A percentile compares a stretch with the other conserved stretches of the same genome.
Evolutionary conservation across 164 flowering plant species (phyloP).

Genomic region (Chloranthus sessilifolius): DNA sequence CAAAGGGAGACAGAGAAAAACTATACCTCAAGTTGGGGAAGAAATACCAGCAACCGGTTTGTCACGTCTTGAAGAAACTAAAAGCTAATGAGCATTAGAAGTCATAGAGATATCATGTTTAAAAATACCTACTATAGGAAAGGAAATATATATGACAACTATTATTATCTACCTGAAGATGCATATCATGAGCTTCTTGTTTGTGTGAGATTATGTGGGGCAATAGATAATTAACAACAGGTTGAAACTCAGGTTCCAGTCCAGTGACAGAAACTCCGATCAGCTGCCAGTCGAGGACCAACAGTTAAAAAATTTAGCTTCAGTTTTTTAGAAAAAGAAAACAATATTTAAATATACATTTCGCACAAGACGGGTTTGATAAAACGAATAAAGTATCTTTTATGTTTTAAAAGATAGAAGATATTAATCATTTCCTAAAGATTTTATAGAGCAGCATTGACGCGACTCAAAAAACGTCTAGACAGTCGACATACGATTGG

Average conservation of each 20-base stretch:
- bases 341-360: no score
- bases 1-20: no score
- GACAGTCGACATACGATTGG: no score
- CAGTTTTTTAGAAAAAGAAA: background rate
- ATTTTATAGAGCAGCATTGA: no score
- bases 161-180: conserved; percentile 67
- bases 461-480: no score
- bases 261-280: conserved; percentile 75
- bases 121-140: conserved; percentile 2
- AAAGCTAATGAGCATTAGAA: conserved; percentile 32
- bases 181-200: conserved; percentile 67
- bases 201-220: conserved; percentile 75
- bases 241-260: conserved; percentile 89
- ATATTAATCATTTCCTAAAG: no score
- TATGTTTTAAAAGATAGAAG: no score
- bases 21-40: conserved; percentile 91
- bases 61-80: conserved; percentile 95
- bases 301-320: no score
- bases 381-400: no score
- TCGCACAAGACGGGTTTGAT: no score
- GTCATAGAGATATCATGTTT: conserved; percentile 14
- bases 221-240: conserved; percentile 70
- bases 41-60: conserved; percentile 56
- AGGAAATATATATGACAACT: background rate
- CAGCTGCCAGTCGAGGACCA: conserved; percentile 40